phyloP scores from a whole-genome alignment of 1,139 yeast species.

The Spencermartinsiella ligniputridi region DNA sequence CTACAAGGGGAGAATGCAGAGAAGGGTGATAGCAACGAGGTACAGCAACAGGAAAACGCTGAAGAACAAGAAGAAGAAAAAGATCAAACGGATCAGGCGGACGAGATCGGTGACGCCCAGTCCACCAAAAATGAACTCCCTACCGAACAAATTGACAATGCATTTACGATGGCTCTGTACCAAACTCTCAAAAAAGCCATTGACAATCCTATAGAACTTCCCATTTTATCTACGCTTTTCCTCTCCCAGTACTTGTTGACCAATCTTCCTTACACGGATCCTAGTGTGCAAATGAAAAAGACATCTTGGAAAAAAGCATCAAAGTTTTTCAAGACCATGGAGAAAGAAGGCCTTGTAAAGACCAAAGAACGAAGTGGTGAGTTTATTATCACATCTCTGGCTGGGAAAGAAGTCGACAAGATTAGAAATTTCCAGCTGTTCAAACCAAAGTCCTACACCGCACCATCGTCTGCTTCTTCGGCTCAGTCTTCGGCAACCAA shows the following conservation, averaged over 20 bases:
- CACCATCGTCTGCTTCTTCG: neutral
- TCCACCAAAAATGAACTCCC: slow-evolving; percentile 9
- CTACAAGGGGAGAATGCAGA: neutral
- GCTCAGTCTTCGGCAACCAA: slow-evolving; percentile 7
- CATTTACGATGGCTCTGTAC: slow-evolving; percentile 62
- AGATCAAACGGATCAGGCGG: slow-evolving; percentile 3
- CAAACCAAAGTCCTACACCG: slow-evolving; percentile 34
- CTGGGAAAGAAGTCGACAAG: slow-evolving; percentile 46
- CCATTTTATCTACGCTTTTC: slow-evolving; percentile 58
- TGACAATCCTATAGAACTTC: slow-evolving; percentile 54
- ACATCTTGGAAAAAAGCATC: slow-evolving; percentile 88
- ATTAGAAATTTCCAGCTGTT: slow-evolving; percentile 64
- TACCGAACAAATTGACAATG: slow-evolving; percentile 67
- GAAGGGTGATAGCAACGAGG: slow-evolving; percentile 15
- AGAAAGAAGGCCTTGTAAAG: slow-evolving; percentile 60
- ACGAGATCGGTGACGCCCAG: slow-evolving; percentile 8
- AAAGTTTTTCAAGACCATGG: slow-evolving; percentile 81
- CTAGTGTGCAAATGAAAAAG: slow-evolving; percentile 66
- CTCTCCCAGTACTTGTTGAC: slow-evolving; percentile 64
- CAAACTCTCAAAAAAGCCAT: slow-evolving; percentile 62
- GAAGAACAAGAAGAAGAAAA: slow-evolving; percentile 14
- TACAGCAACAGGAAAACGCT: slow-evolving; percentile 12
- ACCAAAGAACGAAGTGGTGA: slow-evolving; percentile 79
- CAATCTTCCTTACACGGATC: slow-evolving; percentile 60
- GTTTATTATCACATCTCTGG: slow-evolving; percentile 49